Base-by-base conservation (phyloP, 257 asterid species). In the Leptodermis oblonga region DNA sequence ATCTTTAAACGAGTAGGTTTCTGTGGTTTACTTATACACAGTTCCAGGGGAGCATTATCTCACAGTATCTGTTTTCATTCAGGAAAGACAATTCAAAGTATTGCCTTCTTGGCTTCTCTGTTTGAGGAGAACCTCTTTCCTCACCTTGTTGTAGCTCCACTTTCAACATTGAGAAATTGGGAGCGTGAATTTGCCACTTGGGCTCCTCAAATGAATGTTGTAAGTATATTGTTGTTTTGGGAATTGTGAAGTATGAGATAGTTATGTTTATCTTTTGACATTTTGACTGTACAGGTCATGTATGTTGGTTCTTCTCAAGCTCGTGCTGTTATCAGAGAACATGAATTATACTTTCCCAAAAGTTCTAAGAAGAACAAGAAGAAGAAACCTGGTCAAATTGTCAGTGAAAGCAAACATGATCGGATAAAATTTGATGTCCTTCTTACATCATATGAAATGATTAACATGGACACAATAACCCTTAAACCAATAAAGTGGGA, bases 121-220 rank as follows among this genome's bases (percentile, higher is more conserved):
- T 91, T 86, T 78, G 91, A 84, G 87, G 99, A 91, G 77, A 85
- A 70, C 62, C 25, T 86, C 53, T 81, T 72, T 72, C 99, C 96
- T 65, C 97, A 94, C 84, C 88, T 94, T 55, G 97, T 94, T 78
- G 88, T 94, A 70, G 99, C 97, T 78, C 99, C 99, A 45, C 96
- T 94, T 70, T 94, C 99, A 45, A 94, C 97, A 36, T 80, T 94
- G 83, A 89, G 99, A 85, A 94, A 94, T 78, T 94, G 99, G 99
- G 99, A 94, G 70, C 97, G 99, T 68, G 99, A 94, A 81, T 94
- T 94, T 83, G 92, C 99, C 77, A 84, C 88, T 69, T 94, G 99
- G 99, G 97, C 99, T 73, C 99, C 99, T 71, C 97, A 94, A 49
- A 83, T 94, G 95, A 94, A 94, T 85, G 97, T 94, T 69, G 99